phyloP scores from a whole-genome alignment of 441 rosid genomes.

The Erodium moschatum region DNA sequence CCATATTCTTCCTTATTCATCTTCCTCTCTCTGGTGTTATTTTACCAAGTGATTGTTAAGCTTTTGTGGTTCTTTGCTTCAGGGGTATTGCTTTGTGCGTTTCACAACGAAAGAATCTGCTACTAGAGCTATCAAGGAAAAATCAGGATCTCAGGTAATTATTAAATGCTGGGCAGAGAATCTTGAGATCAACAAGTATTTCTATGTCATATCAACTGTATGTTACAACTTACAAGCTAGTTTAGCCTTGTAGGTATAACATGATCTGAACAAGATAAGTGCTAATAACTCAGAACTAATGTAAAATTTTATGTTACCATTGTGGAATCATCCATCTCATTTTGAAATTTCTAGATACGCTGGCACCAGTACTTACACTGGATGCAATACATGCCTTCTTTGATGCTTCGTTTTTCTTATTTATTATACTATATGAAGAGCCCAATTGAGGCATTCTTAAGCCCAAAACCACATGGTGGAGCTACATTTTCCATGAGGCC shows the following conservation, averaged over 20 bases:
- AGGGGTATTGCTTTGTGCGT: constrained; percentile 17
- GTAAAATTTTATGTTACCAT: neutral
- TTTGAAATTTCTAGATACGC: neutral
- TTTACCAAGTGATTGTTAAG: neutral
- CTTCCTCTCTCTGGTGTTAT: neutral
- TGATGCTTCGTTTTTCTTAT: neutral
- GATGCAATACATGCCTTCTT: neutral
- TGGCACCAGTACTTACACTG: neutral
- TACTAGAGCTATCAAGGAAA: constrained; percentile 12
- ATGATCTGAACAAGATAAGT: neutral
- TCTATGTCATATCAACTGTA: neutral
- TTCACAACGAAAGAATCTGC: constrained; percentile 15
- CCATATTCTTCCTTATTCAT: neutral
- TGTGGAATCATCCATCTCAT: neutral
- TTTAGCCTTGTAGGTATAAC: neutral
- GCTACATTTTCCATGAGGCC: neutral
- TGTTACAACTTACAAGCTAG: neutral
- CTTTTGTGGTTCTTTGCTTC: constrained; percentile 7
- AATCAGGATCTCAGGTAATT: constrained; percentile 13
- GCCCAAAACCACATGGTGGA: neutral
- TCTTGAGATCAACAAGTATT: neutral
- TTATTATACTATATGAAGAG: neutral
- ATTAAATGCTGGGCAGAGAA: neutral
- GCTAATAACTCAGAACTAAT: neutral
- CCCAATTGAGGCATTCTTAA: neutral